A percentile compares a stretch with the other conserved stretches of the same genome.
phyloP scores from a whole-genome alignment of 2,329 filamentous ascomycete genomes.

The Phialemonium atrogriseum region DNA sequence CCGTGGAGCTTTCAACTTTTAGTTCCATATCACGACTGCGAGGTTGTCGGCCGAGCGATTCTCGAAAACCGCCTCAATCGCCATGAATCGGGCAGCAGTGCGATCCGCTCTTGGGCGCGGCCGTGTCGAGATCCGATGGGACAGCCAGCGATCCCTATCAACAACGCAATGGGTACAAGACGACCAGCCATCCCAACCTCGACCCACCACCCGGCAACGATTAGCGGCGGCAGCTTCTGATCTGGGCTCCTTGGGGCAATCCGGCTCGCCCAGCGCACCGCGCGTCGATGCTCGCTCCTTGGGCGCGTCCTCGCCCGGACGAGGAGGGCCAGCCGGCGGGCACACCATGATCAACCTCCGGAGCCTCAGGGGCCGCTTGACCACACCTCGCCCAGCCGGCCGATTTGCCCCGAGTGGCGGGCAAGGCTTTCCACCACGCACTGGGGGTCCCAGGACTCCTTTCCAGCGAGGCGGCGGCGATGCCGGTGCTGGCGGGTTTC shows the following conservation, averaged over 20 bases:
- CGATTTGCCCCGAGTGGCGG: background rate
- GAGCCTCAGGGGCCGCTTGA: too few species aligned
- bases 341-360: conserved; percentile 20
- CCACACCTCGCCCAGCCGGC: too few species aligned
- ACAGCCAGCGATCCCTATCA: conserved; percentile 4
- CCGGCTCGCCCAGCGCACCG: background rate
- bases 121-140: background rate
- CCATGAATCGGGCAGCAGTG: conserved; percentile 14
- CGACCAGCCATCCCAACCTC: conserved; percentile 8
- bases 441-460: background rate
- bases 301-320: conserved; percentile 1
- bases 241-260: conserved; percentile 11
- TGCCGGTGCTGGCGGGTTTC: too few species aligned
- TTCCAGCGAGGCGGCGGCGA: background rate
- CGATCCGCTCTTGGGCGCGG: conserved; percentile 13
- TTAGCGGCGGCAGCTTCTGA: conserved; percentile 14
- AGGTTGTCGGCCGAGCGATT: background rate
- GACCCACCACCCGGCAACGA: conserved; percentile 9
- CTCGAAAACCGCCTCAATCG: conserved; percentile 4
- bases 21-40: too few species aligned
- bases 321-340: background rate
- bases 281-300: conserved; percentile 7
- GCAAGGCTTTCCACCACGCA: background rate
- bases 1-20: too few species aligned
- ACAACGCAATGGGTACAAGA: conserved; percentile 2